These are phyloP conservation scores for Paramecium sexaurelia DNA, from an alignment of 73 alveolate species.

Conservation along the genomic window DNA sequence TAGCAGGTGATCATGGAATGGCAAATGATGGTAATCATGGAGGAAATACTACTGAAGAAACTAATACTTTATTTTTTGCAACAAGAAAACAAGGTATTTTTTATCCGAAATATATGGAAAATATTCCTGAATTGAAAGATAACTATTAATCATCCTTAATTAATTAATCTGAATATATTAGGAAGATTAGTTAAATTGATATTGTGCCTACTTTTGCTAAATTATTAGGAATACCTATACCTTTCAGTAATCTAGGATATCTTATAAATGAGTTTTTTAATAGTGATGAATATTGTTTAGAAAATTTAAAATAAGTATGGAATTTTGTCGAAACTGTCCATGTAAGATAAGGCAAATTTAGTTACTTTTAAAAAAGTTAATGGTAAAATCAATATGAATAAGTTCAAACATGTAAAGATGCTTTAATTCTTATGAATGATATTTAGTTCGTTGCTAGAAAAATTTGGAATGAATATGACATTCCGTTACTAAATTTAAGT, in stretches of 20 bases:
- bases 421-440: neutral
- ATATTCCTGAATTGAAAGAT: neutral
- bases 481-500: neutral
- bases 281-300: neutral
- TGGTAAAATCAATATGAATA: neutral
- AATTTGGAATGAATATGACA: conserved; percentile 22
- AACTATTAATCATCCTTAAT: neutral
- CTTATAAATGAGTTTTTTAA: conserved; percentile 50
- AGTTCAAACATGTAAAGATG: neutral
- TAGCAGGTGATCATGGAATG: conserved; percentile 89
- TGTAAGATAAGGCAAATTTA: neutral
- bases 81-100: conserved; percentile 31
- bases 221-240: conserved; percentile 56
- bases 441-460: neutral
- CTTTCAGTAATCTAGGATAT: conserved; percentile 67
- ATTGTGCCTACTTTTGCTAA: conserved; percentile 67
- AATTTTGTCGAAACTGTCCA: neutral
- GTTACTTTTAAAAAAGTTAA: neutral
- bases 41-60: conserved; percentile 73
- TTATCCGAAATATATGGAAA: neutral
- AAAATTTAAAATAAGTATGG: neutral
- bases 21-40: conserved; percentile 87
- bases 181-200: conserved; percentile 61
- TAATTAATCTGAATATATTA: neutral
- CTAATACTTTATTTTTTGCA: conserved; percentile 65